A percentile compares a stretch with the other conserved stretches of the same genome.
Conservation (phyloP, 345 rosid genomes). For the Sonneratia caseolaris region DNA sequence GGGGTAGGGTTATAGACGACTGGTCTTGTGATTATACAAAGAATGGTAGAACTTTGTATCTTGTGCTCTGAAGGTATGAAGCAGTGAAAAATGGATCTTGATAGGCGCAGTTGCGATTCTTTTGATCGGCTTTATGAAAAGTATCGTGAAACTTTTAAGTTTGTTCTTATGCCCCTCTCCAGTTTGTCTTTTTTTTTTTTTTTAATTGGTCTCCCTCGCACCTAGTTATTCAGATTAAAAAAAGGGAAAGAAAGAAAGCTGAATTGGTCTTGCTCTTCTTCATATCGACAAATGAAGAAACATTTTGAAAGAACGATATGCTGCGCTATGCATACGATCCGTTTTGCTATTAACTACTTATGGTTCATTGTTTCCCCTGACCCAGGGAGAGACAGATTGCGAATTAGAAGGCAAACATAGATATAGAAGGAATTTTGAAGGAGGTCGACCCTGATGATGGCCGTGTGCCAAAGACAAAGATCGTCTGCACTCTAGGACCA, state of each 20-base stretch:
- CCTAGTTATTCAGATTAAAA: background rate
- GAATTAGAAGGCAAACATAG: slow-evolving; percentile 64
- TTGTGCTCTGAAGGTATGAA: background rate
- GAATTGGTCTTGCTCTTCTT: background rate
- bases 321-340: background rate
- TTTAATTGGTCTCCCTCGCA: background rate
- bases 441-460: slow-evolving; percentile 37
- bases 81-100: background rate
- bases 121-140: background rate
- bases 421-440: slow-evolving; percentile 68
- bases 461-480: slow-evolving; percentile 74
- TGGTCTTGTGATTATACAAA: too few species aligned
- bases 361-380: background rate
- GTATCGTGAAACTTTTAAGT: background rate
- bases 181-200: background rate
- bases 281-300: background rate
- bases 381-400: background rate
- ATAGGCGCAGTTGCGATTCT: background rate
- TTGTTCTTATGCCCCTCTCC: background rate
- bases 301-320: background rate
- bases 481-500: slow-evolving; percentile 86
- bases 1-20: too few species aligned
- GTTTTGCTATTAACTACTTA: background rate
- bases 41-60: background rate
- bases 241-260: too few species aligned